phyloP scores from a whole-genome alignment of 2,329 filamentous ascomycete genomes.

The Cordyceps cateniannulata region DNA sequence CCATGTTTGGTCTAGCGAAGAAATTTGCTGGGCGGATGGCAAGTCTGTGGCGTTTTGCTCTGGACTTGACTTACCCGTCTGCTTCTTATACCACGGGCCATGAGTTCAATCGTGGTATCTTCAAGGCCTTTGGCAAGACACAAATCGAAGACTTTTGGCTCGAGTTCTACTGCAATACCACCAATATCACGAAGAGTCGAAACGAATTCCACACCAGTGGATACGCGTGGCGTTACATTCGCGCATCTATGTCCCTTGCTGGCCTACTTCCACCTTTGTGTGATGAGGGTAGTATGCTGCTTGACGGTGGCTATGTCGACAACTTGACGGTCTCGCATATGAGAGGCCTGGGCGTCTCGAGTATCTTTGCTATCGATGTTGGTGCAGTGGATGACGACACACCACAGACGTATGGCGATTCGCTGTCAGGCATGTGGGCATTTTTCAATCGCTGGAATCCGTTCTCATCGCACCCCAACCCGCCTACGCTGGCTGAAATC shows the following conservation, averaged over 20 bases:
- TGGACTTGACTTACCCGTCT: constrained; percentile 93
- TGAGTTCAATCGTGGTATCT: constrained; percentile 97
- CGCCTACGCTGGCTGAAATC: constrained; percentile 90
- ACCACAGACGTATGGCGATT: constrained; percentile 89
- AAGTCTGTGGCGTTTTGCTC: constrained; percentile 95
- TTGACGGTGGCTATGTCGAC: constrained; percentile 95
- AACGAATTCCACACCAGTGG: constrained; percentile 91
- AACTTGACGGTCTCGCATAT: constrained; percentile 96
- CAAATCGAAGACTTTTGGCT: constrained; percentile 99
- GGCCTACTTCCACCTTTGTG: constrained; percentile 89
- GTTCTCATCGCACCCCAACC: constrained; percentile 81
- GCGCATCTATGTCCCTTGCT: constrained; percentile 93
- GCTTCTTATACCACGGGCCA: constrained; percentile 97
- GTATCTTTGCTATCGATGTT: constrained; percentile 94
- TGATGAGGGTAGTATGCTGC: constrained; percentile 92
- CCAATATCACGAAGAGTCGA: constrained; percentile 92
- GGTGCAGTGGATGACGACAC: constrained; percentile 87
- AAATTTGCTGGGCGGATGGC: constrained; percentile 98
- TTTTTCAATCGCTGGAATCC: constrained; percentile 96
- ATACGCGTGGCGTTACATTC: constrained; percentile 95
- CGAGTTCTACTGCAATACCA: constrained; percentile 98
- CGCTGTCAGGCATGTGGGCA: constrained; percentile 90
- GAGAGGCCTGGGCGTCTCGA: constrained; percentile 86
- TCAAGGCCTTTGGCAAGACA: constrained; percentile 94
- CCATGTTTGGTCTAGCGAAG: constrained; percentile 94